Evolutionary conservation across 1,139 yeast genomes (phyloP), one percentile per base, ranked within the genome.

Genomic region (Yamadazyma jaroonii): DNA sequence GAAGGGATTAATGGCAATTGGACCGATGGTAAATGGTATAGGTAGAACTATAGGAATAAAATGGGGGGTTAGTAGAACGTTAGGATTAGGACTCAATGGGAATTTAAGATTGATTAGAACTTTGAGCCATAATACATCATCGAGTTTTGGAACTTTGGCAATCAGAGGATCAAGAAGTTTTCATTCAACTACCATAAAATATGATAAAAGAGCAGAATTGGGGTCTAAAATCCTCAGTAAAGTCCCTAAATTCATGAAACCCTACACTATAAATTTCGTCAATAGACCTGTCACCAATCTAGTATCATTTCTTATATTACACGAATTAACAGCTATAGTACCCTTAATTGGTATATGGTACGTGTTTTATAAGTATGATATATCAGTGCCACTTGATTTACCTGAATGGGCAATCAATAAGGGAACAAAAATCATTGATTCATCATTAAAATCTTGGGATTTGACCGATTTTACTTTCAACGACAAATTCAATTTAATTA

Each of bases 271-370:
- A 15, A 63, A 68, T 38, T 73, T 80, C 50, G 60, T 72, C 32
- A 57, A 68, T 35, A 85, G 89, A 0, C 89, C 95, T 2, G 64
- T 82, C 6, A 71, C 87, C 1, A 84, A 84, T 47, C 69, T 83
- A n/a, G 72, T 85, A 0, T 73, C 95, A 3, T 87, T 90, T 50
- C 57, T 86, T 9, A 61, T 89, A 2, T 66, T 90, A n/a, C 97
- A 90, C 54, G 97, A 90, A 56, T 50, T 87, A 31, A 76, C 96
- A 0, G 96, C 97, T 2, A 72, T 90, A 4, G 74, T 81, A 6
- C 97, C 97, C 1, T 70, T 90, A 35, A 64, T 87, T 24, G 80
- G 81, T 0, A 54, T 89, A 2, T 88, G 96, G 96, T 85, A 80
- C 52, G 47, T 73, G 1, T 76, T 87, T 48, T 85, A 86, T 57